Evolutionary conservation across 176 grass and related monocot species (phyloP).

Genomic region (Avena insularis): DNA sequence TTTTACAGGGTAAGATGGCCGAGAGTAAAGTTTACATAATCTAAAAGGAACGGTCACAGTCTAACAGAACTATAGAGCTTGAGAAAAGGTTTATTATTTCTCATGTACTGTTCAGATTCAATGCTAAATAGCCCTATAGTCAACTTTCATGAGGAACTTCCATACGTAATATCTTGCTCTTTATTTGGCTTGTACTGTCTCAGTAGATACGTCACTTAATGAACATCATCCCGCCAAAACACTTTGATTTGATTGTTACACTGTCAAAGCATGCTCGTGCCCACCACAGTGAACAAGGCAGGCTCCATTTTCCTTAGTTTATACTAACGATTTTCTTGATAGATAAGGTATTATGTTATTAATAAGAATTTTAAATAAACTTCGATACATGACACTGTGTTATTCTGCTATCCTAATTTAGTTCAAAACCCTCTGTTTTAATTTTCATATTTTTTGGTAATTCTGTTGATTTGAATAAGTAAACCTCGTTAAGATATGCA

Average conservation of each 20-base stretch:
- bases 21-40: not conserved
- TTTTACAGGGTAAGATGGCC: not conserved
- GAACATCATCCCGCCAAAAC: not conserved
- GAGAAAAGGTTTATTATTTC: not conserved
- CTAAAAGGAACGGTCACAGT: not conserved
- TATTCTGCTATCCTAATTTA: not conserved
- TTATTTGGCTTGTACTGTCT: not conserved
- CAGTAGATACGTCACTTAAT: not conserved
- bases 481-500: not conserved
- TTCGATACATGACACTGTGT: not conserved
- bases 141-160: not conserved
- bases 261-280: constrained; percentile 11
- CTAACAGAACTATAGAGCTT: not conserved
- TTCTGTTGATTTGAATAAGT: not conserved
- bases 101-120: not conserved
- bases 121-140: constrained; percentile 12
- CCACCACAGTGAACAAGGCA: not conserved
- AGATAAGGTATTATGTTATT: not conserved
- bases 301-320: not conserved
- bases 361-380: not conserved
- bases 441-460: not conserved
- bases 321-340: not conserved
- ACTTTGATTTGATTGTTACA: constrained; percentile 15
- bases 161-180: not conserved
- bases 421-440: not conserved